These are phyloP conservation scores for Macrophomina tecta DNA, from an alignment of 2,329 filamentous ascomycete genomes.

Conservation along the genomic window DNA sequence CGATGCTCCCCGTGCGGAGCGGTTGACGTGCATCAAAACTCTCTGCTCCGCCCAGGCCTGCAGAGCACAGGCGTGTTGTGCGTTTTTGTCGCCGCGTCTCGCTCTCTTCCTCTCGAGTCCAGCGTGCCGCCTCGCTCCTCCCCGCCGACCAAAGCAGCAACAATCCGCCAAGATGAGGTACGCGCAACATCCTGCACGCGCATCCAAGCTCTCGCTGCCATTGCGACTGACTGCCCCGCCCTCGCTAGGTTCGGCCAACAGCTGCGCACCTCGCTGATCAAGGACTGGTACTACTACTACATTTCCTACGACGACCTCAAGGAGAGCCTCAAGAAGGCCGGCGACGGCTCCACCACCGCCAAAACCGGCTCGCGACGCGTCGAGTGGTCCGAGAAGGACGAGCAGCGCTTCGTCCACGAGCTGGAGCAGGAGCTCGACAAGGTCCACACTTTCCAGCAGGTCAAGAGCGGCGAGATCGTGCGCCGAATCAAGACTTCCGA, in stretches of 20 bases:
- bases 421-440: slow-evolving; percentile 95
- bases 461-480: slow-evolving; percentile 95
- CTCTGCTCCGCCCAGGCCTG: slow-evolving; percentile 1
- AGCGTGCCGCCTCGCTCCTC: not conserved
- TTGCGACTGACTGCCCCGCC: slow-evolving; percentile 3
- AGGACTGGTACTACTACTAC: slow-evolving; percentile 98
- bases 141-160: not conserved
- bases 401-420: slow-evolving; percentile 83
- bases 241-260: slow-evolving; percentile 86
- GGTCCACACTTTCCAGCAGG: slow-evolving; percentile 95
- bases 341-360: slow-evolving; percentile 47
- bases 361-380: slow-evolving; percentile 40
- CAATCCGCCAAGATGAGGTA: slow-evolving; percentile 21
- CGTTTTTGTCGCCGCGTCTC: not conserved
- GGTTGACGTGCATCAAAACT: slow-evolving; percentile 17
- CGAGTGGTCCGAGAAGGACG: slow-evolving; percentile 89
- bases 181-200: not conserved
- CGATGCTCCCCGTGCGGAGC: slow-evolving; percentile 10
- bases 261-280: slow-evolving; percentile 92
- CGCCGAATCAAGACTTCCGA: slow-evolving; percentile 87
- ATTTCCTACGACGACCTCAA: slow-evolving; percentile 97
- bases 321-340: slow-evolving; percentile 76
- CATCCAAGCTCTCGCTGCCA: slow-evolving; percentile 4
- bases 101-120: not conserved
- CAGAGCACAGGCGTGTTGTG: not conserved